Evolutionary conservation across 441 rosid species (phyloP).

Genomic region (Syzygium malaccense): DNA sequence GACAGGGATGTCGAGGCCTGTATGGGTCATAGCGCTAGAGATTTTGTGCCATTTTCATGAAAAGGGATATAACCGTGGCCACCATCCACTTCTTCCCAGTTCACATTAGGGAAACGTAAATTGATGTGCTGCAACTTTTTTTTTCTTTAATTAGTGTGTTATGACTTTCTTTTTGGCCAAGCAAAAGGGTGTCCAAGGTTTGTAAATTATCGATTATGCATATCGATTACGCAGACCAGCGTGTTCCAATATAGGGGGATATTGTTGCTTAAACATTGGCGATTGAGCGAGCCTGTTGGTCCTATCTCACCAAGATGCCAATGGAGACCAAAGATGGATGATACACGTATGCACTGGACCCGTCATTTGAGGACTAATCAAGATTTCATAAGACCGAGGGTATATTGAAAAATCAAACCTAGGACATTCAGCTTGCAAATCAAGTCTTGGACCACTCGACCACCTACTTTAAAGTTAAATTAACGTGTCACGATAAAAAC

Average conservation of each 20-base stretch:
- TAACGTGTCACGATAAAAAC: not conserved
- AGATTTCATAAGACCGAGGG: not conserved
- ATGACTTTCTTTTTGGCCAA: not conserved
- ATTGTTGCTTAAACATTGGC: not conserved
- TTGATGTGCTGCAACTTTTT: not conserved
- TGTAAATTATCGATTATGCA: not conserved
- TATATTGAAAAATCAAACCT: not conserved
- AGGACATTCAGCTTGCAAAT: not conserved
- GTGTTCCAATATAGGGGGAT: not conserved
- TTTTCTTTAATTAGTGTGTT: not conserved
- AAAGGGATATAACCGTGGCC: not conserved
- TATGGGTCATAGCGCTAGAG: not conserved
- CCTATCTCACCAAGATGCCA: not conserved
- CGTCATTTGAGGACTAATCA: not conserved
- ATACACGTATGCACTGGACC: not conserved
- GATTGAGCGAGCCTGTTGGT: not conserved
- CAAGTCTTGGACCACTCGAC: not conserved
- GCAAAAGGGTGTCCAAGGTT: not conserved
- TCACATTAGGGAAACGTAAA: not conserved
- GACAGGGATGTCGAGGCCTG: not conserved
- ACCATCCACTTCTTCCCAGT: not conserved
- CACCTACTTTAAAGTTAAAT: rapidly evolving
- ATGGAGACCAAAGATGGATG: not conserved
- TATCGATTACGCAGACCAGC: not conserved
- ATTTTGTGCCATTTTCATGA: not conserved